These are phyloP conservation scores for Epichloe bromicola DNA, from an alignment of 2,329 filamentous ascomycete genomes.

Conservation along the genomic window DNA sequence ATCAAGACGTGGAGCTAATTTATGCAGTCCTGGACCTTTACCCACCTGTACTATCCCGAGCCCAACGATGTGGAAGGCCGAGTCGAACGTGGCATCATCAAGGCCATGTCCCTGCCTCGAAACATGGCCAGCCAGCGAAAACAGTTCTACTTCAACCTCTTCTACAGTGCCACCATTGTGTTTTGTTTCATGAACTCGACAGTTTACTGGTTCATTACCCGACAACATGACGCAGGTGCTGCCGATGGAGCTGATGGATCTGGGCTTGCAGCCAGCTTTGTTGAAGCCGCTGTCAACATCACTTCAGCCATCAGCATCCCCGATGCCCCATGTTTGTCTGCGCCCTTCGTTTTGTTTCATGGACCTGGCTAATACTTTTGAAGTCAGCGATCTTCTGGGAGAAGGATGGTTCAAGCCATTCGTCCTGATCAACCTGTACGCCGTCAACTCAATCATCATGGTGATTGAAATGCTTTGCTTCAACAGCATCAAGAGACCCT, in stretches of 20 bases:
- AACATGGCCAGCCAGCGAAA: slow-evolving; percentile 27
- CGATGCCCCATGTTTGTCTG: slow-evolving; percentile 13
- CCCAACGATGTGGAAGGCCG: slow-evolving; percentile 22
- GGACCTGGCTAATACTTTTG: slow-evolving; percentile 8
- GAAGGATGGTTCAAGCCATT: slow-evolving; percentile 35
- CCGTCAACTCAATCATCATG: slow-evolving; percentile 29
- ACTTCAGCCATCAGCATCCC: slow-evolving; percentile 2
- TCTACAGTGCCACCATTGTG: slow-evolving; percentile 33
- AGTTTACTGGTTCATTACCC: slow-evolving; percentile 35
- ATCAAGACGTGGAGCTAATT: background rate
- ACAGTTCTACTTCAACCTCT: slow-evolving; percentile 36
- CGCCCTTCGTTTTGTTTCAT: background rate
- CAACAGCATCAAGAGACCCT: slow-evolving; percentile 40
- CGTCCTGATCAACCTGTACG: slow-evolving; percentile 33
- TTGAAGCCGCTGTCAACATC: background rate
- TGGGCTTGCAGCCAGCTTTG: background rate
- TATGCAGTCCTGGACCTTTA: slow-evolving; percentile 35
- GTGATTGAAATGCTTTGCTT: slow-evolving; percentile 32
- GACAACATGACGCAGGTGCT: slow-evolving; percentile 14
- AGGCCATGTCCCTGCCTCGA: slow-evolving; percentile 31
- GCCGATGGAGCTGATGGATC: background rate
- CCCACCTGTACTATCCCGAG: slow-evolving; percentile 35
- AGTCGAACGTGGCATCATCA: slow-evolving; percentile 24
- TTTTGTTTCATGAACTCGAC: slow-evolving; percentile 37
- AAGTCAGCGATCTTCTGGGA: slow-evolving; percentile 35